Conservation (phyloP, 176 grass and related monocot genomes). For the Eleusine indica region DNA sequence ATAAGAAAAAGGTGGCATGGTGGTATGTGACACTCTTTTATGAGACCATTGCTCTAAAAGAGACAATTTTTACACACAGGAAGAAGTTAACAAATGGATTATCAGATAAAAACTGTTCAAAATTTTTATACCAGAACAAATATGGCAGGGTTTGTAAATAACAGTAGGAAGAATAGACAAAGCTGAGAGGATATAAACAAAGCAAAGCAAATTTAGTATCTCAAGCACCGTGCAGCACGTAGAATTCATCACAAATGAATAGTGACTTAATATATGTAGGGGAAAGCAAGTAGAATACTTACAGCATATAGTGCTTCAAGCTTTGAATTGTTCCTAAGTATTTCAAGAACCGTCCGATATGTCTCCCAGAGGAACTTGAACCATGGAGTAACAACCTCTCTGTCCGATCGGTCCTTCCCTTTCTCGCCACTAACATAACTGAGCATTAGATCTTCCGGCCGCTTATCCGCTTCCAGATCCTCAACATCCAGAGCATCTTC, state of each 20-base stretch:
- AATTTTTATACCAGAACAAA: too few relatives aligned
- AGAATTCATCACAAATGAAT: not conserved
- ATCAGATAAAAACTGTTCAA: not conserved
- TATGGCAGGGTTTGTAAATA: too few relatives aligned
- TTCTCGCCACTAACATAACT: constrained; percentile 96
- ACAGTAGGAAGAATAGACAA: not conserved
- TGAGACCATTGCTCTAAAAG: not conserved
- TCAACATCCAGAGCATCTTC: constrained; percentile 98
- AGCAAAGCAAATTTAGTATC: not conserved
- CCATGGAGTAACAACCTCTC: constrained; percentile 92
- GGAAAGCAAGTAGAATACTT: constrained; percentile 33
- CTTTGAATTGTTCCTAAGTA: constrained; percentile 94
- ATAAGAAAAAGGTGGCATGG: not conserved
- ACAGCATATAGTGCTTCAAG: constrained; percentile 94
- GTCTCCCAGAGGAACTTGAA: constrained; percentile 99
- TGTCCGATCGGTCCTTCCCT: constrained; percentile 92
- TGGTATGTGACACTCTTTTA: not conserved
- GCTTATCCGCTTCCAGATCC: constrained; percentile 92
- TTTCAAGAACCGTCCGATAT: constrained; percentile 92
- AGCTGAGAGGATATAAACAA: not conserved
- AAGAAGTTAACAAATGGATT: not conserved
- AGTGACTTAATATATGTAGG: not conserved
- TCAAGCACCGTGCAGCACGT: not conserved
- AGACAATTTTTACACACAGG: not conserved
- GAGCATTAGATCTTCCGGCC: constrained; percentile 95